Conservation (phyloP, 148 eudicot genomes). For the Persicaria maculosa region DNA sequence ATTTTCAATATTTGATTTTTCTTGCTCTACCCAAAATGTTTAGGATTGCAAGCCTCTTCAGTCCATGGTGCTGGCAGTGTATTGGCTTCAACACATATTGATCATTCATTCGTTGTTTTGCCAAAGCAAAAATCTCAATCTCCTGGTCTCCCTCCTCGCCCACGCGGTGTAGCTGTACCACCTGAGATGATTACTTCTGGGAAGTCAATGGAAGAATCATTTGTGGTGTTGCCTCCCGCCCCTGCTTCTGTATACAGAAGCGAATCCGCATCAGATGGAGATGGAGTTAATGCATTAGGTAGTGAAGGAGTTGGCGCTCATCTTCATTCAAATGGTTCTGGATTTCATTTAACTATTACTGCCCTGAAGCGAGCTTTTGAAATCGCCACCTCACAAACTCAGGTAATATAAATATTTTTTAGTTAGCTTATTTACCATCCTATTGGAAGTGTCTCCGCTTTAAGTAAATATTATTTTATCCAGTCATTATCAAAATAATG, state of each 20-base stretch:
- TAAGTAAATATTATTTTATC: not conserved
- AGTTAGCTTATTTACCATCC: not conserved
- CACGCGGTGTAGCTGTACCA: conserved; percentile 50
- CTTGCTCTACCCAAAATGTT: conserved; percentile 1
- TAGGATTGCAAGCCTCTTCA: conserved; percentile 87
- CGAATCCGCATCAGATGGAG: conserved; percentile 57
- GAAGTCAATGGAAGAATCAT: conserved; percentile 94
- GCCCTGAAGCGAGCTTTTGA: conserved; percentile 88
- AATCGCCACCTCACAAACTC: conserved; percentile 80
- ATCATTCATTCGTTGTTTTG: conserved; percentile 88
- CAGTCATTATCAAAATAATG: not conserved
- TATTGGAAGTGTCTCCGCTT: not conserved
- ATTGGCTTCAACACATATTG: conserved; percentile 74
- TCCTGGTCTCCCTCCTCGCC: conserved; percentile 69
- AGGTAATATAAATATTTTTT: conserved; percentile 31
- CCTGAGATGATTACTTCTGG: conserved; percentile 56
- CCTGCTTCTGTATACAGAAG: conserved; percentile 89
- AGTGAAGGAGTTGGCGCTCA: conserved; percentile 53
- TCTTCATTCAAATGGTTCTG: conserved; percentile 62
- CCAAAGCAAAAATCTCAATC: conserved; percentile 64
- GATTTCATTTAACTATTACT: conserved; percentile 77
- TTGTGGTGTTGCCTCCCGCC: conserved; percentile 96
- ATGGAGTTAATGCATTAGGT: conserved; percentile 40
- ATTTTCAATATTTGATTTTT: not conserved
- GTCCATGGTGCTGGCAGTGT: conserved; percentile 66